Evolutionary conservation across 768 basidiomycete species (phyloP).

Genomic region (Pholiota conissans): DNA sequence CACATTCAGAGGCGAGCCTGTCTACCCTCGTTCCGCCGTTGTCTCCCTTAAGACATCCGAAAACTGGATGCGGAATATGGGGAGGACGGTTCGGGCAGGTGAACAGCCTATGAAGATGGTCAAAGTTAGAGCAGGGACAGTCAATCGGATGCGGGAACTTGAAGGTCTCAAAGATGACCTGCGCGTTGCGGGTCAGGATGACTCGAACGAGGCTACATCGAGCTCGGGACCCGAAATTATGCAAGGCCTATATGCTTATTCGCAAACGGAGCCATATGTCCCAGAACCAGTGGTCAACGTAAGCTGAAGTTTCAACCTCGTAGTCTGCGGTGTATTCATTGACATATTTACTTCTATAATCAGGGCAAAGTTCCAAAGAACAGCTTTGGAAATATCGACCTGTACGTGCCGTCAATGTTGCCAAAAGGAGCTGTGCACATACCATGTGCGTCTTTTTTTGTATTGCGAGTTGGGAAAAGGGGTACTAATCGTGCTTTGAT

Average conservation of each 20-base stretch:
- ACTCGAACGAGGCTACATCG: slow-evolving; percentile 18
- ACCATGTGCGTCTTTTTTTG: slow-evolving; percentile 65
- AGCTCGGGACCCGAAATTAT: slow-evolving; percentile 46
- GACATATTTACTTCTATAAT: not conserved
- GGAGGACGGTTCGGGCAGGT: slow-evolving; percentile 68
- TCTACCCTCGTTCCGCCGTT: slow-evolving; percentile 84
- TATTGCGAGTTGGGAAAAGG: not conserved
- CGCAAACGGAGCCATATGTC: slow-evolving; percentile 80
- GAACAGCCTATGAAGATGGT: slow-evolving; percentile 89
- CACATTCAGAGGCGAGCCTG: slow-evolving; percentile 89
- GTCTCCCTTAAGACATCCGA: slow-evolving; percentile 88
- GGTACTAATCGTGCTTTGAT: slow-evolving; percentile 4
- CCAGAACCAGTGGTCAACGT: slow-evolving; percentile 87
- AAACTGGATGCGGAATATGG: slow-evolving; percentile 88
- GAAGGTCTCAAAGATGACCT: slow-evolving; percentile 47
- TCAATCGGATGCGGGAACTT: slow-evolving; percentile 71
- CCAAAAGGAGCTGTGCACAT: slow-evolving; percentile 85
- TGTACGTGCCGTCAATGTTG: slow-evolving; percentile 95
- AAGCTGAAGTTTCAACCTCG: slow-evolving; percentile 25
- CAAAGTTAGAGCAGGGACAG: slow-evolving; percentile 81
- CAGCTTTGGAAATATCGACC: slow-evolving; percentile 94
- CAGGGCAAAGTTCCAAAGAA: slow-evolving; percentile 95
- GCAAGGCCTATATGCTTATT: slow-evolving; percentile 85
- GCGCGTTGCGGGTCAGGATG: slow-evolving; percentile 38
- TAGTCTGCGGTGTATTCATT: not conserved